phyloP scores from a whole-genome alignment of 257 asterid genomes.

The Gentiana dahurica region DNA sequence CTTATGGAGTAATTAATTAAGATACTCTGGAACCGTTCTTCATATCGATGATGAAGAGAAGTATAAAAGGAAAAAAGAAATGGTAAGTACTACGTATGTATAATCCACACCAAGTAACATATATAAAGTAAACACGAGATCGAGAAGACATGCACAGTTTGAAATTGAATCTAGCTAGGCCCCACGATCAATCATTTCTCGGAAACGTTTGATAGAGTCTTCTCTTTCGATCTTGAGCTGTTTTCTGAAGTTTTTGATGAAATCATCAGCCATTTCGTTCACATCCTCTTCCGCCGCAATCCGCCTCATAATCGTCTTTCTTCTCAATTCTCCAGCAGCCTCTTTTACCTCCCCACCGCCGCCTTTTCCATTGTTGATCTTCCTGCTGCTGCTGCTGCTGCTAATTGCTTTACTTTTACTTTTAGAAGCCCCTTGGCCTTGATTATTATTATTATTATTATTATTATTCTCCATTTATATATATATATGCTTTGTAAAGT shows the following conservation, averaged over 20 bases:
- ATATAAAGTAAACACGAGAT: no score
- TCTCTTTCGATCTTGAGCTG: slow-evolving; percentile 35
- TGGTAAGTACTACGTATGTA: no score
- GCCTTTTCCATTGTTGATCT: neutral
- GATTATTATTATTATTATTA: neutral
- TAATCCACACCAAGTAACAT: no score
- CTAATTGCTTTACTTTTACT: neutral
- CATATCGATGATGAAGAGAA: no score
- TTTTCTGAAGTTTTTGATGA: slow-evolving; percentile 36
- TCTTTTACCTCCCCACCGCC: neutral
- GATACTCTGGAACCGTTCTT: no score
- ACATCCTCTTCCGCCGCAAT: slow-evolving; percentile 26
- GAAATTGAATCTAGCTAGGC: neutral
- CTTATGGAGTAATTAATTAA: no score
- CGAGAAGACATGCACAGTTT: no score
- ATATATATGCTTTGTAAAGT: neutral
- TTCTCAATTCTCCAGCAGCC: slow-evolving; percentile 1
- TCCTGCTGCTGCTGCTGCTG: neutral
- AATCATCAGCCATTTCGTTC: slow-evolving; percentile 31
- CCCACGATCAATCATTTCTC: slow-evolving; percentile 16
- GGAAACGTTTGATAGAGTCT: slow-evolving; percentile 27
- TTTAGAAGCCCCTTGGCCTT: slow-evolving; percentile 5
- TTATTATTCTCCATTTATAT: slow-evolving; percentile 15
- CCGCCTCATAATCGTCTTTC: slow-evolving; percentile 8
- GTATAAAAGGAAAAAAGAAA: no score